Percentiles rank a stretch among this genome's conserved stretches.
These are phyloP conservation scores for Nowakowskiella sp. DNA, from an alignment of 192 early-diverging fungal species.

Conservation along the genomic window DNA sequence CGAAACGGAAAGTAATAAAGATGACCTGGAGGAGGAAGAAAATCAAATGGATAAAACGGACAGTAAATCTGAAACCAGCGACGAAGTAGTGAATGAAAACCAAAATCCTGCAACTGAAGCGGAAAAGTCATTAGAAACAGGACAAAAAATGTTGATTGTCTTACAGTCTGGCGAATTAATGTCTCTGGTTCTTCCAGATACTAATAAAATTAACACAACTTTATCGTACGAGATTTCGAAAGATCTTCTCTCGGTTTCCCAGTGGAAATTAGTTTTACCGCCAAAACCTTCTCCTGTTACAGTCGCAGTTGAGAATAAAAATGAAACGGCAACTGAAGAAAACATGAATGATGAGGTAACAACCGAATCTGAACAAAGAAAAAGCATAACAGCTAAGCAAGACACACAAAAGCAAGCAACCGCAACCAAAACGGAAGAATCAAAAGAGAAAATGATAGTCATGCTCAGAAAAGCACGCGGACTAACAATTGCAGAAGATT, in stretches of 20 bases:
- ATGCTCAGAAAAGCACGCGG: slow-evolving; percentile 31
- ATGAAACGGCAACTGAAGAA: not conserved
- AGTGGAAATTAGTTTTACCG: slow-evolving; percentile 38
- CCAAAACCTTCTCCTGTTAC: not conserved
- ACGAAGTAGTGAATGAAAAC: slow-evolving; percentile 9
- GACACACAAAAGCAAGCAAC: not conserved
- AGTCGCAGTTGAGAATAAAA: not conserved
- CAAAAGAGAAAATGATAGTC: slow-evolving; percentile 1
- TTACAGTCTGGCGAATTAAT: slow-evolving; percentile 28
- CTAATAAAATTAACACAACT: slow-evolving; percentile 23
- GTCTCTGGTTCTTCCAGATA: slow-evolving; percentile 24
- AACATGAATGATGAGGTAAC: no score
- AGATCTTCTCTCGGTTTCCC: slow-evolving; percentile 10
- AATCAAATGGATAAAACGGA: slow-evolving; percentile 23
- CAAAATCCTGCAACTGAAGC: slow-evolving; percentile 13
- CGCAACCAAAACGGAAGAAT: slow-evolving; percentile 13
- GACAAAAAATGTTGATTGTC: slow-evolving; percentile 26
- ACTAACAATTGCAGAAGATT: slow-evolving; percentile 24
- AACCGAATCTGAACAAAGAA: no score
- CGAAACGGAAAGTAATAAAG: slow-evolving; percentile 10
- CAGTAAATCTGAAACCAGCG: slow-evolving; percentile 10
- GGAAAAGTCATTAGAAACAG: slow-evolving; percentile 8
- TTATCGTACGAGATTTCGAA: slow-evolving; percentile 32
- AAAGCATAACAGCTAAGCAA: not conserved
- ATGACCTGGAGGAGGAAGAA: slow-evolving; percentile 18